Evolutionary conservation across 352 stramenopile species (phyloP).

Genomic region (Phytophthora niederhauseri): DNA sequence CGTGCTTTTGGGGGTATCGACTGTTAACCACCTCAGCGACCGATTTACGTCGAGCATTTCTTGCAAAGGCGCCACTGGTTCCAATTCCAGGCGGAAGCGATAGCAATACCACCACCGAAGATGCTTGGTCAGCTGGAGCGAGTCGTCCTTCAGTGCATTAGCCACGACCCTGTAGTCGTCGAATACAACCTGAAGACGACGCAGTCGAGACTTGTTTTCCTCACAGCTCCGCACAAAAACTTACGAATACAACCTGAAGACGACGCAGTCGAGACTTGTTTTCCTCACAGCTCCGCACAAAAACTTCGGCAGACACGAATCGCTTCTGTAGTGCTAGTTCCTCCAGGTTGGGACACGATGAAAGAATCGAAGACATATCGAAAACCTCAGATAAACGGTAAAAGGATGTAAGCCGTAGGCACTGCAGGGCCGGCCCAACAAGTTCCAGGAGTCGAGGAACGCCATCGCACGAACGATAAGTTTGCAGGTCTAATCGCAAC

Average conservation of each 20-base stretch:
- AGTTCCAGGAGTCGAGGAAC: not conserved
- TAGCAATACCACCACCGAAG: not conserved
- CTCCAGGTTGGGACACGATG: not conserved
- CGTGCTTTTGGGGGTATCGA: not conserved
- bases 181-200: not conserved
- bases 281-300: not conserved
- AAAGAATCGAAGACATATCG: not conserved
- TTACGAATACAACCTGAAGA: not conserved
- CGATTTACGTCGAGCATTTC: not conserved
- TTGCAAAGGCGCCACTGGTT: not conserved
- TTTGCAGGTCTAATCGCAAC: not conserved
- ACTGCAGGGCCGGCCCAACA: not conserved
- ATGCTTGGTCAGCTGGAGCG: not conserved
- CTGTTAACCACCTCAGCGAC: not conserved
- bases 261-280: not conserved
- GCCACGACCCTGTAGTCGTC: not conserved
- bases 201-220: not conserved
- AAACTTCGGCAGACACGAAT: not conserved
- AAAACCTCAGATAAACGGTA: not conserved
- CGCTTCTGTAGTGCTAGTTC: not conserved
- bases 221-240: not conserved
- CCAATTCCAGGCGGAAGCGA: not conserved
- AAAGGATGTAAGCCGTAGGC: not conserved
- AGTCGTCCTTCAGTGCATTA: not conserved
- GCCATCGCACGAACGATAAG: not conserved